These are phyloP conservation scores for Boletus patriciae DNA, from an alignment of 768 basidiomycete species.

Conservation along the genomic window DNA sequence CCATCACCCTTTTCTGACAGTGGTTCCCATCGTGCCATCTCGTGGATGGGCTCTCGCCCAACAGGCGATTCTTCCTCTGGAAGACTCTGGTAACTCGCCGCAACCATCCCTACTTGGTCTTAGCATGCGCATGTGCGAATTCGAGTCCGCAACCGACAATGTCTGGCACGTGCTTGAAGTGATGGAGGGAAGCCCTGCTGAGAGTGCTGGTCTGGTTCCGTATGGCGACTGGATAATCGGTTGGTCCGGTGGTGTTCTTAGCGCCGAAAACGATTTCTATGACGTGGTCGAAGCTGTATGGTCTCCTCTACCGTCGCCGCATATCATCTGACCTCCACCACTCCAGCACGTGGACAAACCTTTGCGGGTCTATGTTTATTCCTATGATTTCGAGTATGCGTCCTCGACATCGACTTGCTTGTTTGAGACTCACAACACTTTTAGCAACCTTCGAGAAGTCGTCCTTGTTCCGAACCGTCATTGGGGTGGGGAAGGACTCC, in stretches of 20 bases:
- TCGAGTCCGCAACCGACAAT: conserved; percentile 83
- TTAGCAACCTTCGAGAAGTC: conserved; percentile 86
- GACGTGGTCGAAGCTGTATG: conserved; percentile 89
- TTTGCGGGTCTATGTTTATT: conserved; percentile 92
- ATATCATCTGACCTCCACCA: conserved; percentile 1
- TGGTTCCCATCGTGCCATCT: conserved; percentile 82
- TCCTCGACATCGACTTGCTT: not conserved
- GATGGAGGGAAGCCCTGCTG: conserved; percentile 92
- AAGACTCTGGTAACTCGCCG: conserved; percentile 42
- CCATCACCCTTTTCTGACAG: conserved; percentile 40
- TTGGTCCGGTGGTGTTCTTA: conserved; percentile 91
- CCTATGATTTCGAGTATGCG: conserved; percentile 91
- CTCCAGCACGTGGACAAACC: conserved; percentile 90
- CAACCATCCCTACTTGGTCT: conserved; percentile 93
- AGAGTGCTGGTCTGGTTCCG: conserved; percentile 94
- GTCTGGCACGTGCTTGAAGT: conserved; percentile 99
- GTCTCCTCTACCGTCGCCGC: conserved; percentile 2
- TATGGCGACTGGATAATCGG: conserved; percentile 80
- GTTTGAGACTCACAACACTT: conserved; percentile 9
- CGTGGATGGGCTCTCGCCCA: conserved; percentile 69
- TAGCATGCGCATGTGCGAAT: conserved; percentile 91
- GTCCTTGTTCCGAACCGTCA: conserved; percentile 94
- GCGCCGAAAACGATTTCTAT: conserved; percentile 94
- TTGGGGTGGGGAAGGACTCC: conserved; percentile 95
- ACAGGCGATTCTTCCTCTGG: conserved; percentile 38